Conservation (phyloP, 2,329 filamentous ascomycete genomes). For the Ambrosiella cleistominuta region DNA sequence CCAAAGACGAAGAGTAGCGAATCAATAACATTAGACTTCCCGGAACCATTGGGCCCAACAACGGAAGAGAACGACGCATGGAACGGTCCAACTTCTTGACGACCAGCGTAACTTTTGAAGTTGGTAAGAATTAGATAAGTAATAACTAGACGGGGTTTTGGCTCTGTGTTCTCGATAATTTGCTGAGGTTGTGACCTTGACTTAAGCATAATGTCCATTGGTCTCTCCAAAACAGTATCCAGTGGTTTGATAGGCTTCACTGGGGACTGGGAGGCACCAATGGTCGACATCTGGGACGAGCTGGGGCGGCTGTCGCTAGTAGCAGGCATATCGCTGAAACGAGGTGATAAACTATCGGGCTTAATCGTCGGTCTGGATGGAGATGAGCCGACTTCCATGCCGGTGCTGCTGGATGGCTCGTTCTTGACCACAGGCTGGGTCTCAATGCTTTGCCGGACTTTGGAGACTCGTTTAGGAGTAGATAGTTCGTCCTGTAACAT, state of each 20-base stretch:
- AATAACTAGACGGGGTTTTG: constrained; percentile 79
- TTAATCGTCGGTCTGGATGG: constrained; percentile 8
- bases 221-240: constrained; percentile 64
- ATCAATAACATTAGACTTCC: constrained; percentile 98
- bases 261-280: constrained; percentile 32
- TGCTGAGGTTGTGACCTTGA: constrained; percentile 53
- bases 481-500: not conserved
- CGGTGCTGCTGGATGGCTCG: constrained; percentile 1
- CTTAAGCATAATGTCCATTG: constrained; percentile 86
- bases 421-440: not conserved
- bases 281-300: constrained; percentile 26
- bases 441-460: not conserved
- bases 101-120: constrained; percentile 96
- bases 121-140: constrained; percentile 84
- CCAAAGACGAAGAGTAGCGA: constrained; percentile 97
- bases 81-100: constrained; percentile 90
- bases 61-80: constrained; percentile 95
- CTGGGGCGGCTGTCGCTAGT: constrained; percentile 36
- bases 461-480: not conserved
- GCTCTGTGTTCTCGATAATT: constrained; percentile 54
- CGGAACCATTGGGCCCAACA: constrained; percentile 92
- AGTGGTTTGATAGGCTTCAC: constrained; percentile 59
- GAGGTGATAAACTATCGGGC: constrained; percentile 1
- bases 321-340: constrained; percentile 30
- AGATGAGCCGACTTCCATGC: constrained; percentile 2